phyloP scores from a whole-genome alignment of 345 rosid genomes.

The Murraya koenigii region DNA sequence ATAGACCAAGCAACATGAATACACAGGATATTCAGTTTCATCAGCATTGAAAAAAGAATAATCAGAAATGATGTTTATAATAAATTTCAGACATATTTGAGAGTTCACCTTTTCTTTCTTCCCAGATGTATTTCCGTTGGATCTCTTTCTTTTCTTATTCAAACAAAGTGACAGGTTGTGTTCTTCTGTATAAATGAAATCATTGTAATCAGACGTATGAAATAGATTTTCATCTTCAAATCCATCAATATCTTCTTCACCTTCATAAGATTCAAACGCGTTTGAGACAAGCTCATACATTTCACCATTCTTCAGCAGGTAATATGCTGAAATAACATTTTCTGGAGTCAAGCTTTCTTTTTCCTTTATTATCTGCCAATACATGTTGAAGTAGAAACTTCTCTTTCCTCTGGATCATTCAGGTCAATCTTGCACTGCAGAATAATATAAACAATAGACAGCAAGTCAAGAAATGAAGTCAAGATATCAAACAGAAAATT shows the following conservation, averaged over 20 bases:
- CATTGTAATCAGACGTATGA: not conserved
- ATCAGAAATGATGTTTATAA: not conserved
- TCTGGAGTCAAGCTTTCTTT: slow-evolving; percentile 31
- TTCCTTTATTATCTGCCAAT: slow-evolving; percentile 41
- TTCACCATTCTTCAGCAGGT: slow-evolving; percentile 20
- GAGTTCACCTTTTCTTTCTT: slow-evolving; percentile 1
- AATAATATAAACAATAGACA: not conserved
- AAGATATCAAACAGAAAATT: not conserved
- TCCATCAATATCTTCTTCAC: slow-evolving; percentile 14
- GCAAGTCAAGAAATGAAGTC: no score
- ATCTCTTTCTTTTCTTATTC: slow-evolving; percentile 12
- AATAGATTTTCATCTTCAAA: not conserved
- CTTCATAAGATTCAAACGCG: not conserved
- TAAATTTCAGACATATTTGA: not conserved
- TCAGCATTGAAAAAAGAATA: no score
- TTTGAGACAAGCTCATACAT: not conserved
- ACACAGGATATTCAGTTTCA: no score
- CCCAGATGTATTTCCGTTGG: not conserved
- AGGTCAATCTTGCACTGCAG: slow-evolving; percentile 37
- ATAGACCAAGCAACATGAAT: not conserved
- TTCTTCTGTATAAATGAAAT: not conserved
- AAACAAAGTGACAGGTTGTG: not conserved
- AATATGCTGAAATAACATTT: slow-evolving; percentile 28
- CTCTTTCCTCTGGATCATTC: slow-evolving; percentile 25
- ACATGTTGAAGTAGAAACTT: slow-evolving; percentile 39